Conservation (phyloP, 1,284 basidiomycete genomes). For the Leccinum solheimii region DNA sequence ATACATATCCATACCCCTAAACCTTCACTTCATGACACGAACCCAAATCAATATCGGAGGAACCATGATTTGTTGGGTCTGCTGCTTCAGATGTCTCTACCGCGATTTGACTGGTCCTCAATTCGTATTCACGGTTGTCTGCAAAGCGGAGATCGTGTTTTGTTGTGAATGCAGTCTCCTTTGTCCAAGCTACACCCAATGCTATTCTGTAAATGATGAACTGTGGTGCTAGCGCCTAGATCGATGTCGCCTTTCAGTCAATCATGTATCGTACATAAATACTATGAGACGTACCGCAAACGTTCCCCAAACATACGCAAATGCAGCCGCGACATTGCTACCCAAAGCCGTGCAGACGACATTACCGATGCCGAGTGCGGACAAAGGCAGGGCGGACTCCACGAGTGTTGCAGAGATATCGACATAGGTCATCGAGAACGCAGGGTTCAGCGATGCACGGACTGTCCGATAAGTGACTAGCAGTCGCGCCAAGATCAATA, state of each 20-base stretch:
- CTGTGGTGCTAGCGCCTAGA: constrained; percentile 7
- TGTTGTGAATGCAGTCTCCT: background rate
- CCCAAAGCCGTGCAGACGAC: background rate
- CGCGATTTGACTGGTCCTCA: background rate
- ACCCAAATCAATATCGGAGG: background rate
- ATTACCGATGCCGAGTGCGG: constrained; percentile 3
- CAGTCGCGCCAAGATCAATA: constrained; percentile 1
- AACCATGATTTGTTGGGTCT: background rate
- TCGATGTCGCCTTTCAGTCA: background rate
- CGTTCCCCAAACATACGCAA: constrained; percentile 3
- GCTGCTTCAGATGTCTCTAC: background rate
- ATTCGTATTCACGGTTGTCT: background rate
- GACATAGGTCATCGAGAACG: constrained; percentile 1
- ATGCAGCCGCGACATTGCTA: background rate
- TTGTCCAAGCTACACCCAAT: constrained; percentile 1
- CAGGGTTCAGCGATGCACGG: background rate
- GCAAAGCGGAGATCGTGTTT: background rate
- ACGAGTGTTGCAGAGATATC: constrained; percentile 5
- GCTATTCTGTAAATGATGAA: constrained; percentile 11
- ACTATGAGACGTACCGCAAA: constrained; percentile 1
- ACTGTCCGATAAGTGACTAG: background rate
- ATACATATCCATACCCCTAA: background rate
- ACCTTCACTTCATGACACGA: background rate
- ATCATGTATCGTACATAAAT: background rate
- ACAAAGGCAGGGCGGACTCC: constrained; percentile 7